Percentiles rank a stretch among this genome's conserved stretches.
These are phyloP conservation scores for Syzygium jambos DNA, from an alignment of 345 rosid species.

Conservation along the genomic window DNA sequence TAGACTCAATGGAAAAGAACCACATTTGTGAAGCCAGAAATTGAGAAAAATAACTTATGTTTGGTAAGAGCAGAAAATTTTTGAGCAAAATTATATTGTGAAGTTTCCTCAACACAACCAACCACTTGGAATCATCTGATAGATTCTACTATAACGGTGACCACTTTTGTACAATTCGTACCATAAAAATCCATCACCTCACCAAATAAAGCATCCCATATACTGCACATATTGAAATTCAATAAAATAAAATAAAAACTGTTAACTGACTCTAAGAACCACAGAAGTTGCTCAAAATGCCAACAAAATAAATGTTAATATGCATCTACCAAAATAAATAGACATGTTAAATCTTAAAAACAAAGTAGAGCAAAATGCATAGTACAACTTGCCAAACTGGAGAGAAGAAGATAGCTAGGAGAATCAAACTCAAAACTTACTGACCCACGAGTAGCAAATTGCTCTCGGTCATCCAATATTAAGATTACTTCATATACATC, in stretches of 20 bases:
- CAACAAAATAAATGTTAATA: neutral
- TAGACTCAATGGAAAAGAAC: neutral
- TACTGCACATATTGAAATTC: neutral
- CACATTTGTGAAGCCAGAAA: neutral
- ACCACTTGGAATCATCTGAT: neutral
- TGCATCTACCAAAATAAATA: neutral
- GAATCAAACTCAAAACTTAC: constrained; percentile 15
- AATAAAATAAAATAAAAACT: neutral
- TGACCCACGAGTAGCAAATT: constrained; percentile 62
- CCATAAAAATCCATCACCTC: neutral
- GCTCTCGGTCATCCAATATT: constrained; percentile 81
- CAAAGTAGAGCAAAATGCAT: neutral
- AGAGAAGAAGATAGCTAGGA: neutral
- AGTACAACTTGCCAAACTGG: neutral
- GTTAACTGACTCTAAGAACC: neutral
- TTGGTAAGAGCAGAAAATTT: neutral
- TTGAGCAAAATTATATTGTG: neutral
- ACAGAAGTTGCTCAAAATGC: neutral
- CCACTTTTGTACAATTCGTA: neutral
- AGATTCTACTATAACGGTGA: neutral
- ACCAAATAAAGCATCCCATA: neutral
- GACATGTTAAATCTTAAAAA: neutral
- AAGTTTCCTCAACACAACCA: neutral
- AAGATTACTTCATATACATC: constrained; percentile 66
- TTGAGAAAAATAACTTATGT: neutral